Conservation (phyloP, 495 filamentous ascomycete species). For the Amorphotheca resinae region DNA sequence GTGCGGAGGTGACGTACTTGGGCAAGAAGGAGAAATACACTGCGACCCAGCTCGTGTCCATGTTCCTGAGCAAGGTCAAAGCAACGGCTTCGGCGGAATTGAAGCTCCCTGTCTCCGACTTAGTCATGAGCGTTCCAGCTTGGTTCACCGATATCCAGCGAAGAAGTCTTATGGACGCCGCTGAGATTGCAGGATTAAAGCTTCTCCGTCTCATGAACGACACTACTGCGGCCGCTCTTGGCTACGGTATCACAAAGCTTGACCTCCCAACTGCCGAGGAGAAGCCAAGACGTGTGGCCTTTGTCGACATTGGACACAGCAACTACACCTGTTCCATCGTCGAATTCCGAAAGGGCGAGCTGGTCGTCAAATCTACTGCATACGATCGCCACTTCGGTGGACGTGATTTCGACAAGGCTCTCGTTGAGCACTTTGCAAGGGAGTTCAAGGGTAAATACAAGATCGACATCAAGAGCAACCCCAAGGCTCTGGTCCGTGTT, state of each 20-base stretch:
- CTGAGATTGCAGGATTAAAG: slow-evolving; percentile 91
- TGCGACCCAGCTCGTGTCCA: slow-evolving; percentile 80
- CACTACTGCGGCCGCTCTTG: slow-evolving; percentile 90
- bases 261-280: slow-evolving; percentile 83
- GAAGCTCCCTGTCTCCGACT: slow-evolving; percentile 84
- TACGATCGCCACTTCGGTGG: slow-evolving; percentile 96
- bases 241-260: slow-evolving; percentile 94
- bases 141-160: slow-evolving; percentile 98
- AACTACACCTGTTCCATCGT: slow-evolving; percentile 91
- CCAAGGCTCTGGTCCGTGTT: slow-evolving; percentile 79
- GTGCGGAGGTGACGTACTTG: slow-evolving; percentile 86
- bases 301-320: slow-evolving; percentile 93
- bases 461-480: slow-evolving; percentile 78
- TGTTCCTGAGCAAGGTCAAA: slow-evolving; percentile 93
- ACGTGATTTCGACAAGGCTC: slow-evolving; percentile 87
- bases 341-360: slow-evolving; percentile 94
- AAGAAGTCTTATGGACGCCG: slow-evolving; percentile 76
- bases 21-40: slow-evolving; percentile 91
- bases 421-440: slow-evolving; percentile 86
- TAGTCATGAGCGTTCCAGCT: slow-evolving; percentile 86
- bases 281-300: slow-evolving; percentile 83
- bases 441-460: slow-evolving; percentile 92
- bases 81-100: slow-evolving; percentile 76
- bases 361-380: slow-evolving; percentile 84
- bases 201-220: slow-evolving; percentile 93